These are phyloP conservation scores for Candida tammaniensis DNA, from an alignment of 805 yeast genomes.

Conservation along the genomic window DNA sequence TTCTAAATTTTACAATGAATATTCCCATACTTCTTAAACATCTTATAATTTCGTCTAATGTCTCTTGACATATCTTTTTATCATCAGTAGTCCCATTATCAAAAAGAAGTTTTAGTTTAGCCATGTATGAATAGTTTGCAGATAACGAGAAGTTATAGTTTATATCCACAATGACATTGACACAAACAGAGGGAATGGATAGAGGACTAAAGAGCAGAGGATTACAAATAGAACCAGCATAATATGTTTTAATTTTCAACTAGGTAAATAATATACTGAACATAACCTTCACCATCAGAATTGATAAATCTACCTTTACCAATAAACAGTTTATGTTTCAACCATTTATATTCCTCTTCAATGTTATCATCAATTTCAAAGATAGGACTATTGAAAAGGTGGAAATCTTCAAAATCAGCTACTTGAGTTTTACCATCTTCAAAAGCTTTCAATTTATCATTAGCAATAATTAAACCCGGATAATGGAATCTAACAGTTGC, in stretches of 20 bases:
- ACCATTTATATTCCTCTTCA: constrained; percentile 51
- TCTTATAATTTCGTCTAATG: no score
- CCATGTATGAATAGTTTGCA: no score
- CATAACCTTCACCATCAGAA: constrained; percentile 45
- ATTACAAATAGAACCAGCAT: no score
- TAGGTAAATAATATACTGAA: constrained; percentile 54
- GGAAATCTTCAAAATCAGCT: constrained; percentile 43
- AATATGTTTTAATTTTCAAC: constrained; percentile 8
- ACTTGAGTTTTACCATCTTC: constrained; percentile 23
- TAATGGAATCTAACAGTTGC: constrained; percentile 43
- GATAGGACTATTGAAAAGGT: constrained; percentile 47
- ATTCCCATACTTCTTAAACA: no score
- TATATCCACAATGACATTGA: no score
- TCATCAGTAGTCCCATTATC: no score
- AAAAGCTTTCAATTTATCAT: constrained; percentile 35
- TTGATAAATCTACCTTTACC: constrained; percentile 62
- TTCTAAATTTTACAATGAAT: no score
- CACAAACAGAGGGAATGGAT: no score
- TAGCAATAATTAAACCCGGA: constrained; percentile 44
- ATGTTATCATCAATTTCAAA: constrained; percentile 41
- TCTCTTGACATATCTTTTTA: no score
- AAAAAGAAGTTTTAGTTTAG: no score
- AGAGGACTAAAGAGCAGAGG: no score
- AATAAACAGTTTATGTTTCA: constrained; percentile 42
- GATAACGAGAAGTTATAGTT: no score